Evolutionary conservation across 2,329 filamentous ascomycete genomes (phyloP).

Genomic region (Botrytis tulipae): DNA sequence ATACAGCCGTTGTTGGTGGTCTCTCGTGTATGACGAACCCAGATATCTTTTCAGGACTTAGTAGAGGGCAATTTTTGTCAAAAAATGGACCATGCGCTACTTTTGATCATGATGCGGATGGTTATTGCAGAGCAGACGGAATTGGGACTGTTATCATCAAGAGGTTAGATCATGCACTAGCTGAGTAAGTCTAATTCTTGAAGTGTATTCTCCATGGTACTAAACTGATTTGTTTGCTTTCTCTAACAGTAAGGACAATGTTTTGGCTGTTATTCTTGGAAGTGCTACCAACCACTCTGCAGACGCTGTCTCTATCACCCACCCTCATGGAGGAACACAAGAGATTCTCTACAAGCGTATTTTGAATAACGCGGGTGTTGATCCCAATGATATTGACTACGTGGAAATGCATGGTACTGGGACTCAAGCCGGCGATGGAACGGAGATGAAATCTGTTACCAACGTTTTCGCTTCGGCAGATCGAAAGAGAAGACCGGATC

Average conservation of each 20-base stretch:
- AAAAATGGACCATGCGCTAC: conserved; percentile 48
- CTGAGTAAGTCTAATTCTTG: conserved; percentile 23
- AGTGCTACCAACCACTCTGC: conserved; percentile 79
- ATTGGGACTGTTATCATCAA: conserved; percentile 51
- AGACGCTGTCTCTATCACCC: conserved; percentile 78
- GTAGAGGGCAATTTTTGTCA: conserved; percentile 37
- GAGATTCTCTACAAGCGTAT: conserved; percentile 69
- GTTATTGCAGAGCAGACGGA: conserved; percentile 54
- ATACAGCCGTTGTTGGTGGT: conserved; percentile 38
- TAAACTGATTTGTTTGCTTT: neutral
- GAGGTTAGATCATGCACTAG: conserved; percentile 48
- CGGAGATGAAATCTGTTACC: conserved; percentile 77
- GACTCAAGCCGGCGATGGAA: conserved; percentile 79
- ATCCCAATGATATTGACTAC: conserved; percentile 75
- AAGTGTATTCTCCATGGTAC: neutral
- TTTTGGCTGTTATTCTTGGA: conserved; percentile 60
- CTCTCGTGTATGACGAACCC: conserved; percentile 36
- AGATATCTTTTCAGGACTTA: conserved; percentile 37
- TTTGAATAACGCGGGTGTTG: conserved; percentile 68
- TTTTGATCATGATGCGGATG: conserved; percentile 50
- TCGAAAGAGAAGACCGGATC: conserved; percentile 27
- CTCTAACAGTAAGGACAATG: conserved; percentile 46
- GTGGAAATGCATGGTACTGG: conserved; percentile 91
- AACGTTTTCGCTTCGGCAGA: conserved; percentile 48
- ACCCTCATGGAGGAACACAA: conserved; percentile 76